Base-by-base conservation (phyloP, 331 rosid genomes). In the Telfairia occidentalis region DNA sequence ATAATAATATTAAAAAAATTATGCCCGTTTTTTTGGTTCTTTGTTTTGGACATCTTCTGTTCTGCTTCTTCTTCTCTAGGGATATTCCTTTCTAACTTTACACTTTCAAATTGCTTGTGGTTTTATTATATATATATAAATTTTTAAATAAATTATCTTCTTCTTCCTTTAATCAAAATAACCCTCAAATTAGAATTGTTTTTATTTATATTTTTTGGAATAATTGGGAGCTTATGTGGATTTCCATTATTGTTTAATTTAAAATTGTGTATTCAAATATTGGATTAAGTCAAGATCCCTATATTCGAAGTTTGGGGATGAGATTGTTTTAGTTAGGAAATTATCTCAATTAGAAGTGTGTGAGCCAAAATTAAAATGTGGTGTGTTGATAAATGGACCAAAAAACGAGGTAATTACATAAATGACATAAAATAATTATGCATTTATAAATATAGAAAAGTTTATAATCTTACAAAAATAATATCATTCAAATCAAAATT, bases 81-180 rank as follows among this genome's bases (percentile, higher is more conserved):
- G 66, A 73, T 73, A 73, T 73, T 73, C 77, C 30, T 37, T 35
- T 34, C n/a, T 50, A 52, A 21, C 77, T 73, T 73, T 73, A 73
- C 65, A 34, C 21, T n/a, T 3, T 10, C 43, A 5, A 34, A 73
- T 73, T 32, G 11, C 10, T 73, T 49, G 0, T 32, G n/a, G 0
- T n/a, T 23, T 30, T 72, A 15, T 50, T 30, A 7, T 50, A 3
- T 3, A n/a, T n/a, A n/a, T n/a, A n/a, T n/a, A n/a, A 24, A 9
- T 10, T 10, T 21, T 9, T 54, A 29, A 59, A 18, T 38, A 35
- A 2, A 45, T 10, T 13, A 12, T 71, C 37, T 45, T 24, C 40
- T 35, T 2, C 5, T 45, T 42, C 24, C 10, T 70, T 72, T 72
- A 49, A 46, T 46, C 60, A 30, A 29, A 45, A 30, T 29, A 10